Evolutionary conservation across 371 early-diverging fungal species (phyloP).

Genomic region (Cladochytrium tenue): DNA sequence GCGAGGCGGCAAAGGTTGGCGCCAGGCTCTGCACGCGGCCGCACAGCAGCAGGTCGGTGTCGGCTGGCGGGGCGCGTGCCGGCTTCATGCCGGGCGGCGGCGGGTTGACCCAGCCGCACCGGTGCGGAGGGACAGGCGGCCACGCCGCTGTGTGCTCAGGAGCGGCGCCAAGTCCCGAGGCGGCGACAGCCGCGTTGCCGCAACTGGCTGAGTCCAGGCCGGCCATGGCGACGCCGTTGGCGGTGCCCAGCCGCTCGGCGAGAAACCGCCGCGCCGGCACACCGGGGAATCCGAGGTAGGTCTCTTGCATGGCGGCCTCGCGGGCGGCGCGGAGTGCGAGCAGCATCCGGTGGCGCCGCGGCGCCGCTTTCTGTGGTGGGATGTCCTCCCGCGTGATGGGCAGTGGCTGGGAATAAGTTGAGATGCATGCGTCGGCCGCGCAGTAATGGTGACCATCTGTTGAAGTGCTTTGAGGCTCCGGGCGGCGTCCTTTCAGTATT

Average conservation of each 20-base stretch:
- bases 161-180: neutral
- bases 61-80: neutral
- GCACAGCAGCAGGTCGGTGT: constrained; percentile 13
- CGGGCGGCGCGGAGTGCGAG: constrained; percentile 10
- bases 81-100: neutral
- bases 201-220: too few species aligned
- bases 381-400: constrained; percentile 25
- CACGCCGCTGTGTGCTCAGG: neutral
- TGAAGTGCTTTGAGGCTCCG: neutral
- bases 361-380: constrained; percentile 15
- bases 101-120: neutral
- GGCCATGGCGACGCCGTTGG: neutral
- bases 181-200: too few species aligned
- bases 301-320: constrained; percentile 16
- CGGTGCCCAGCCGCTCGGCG: neutral
- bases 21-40: constrained; percentile 17
- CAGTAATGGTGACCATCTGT: neutral
- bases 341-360: constrained; percentile 13
- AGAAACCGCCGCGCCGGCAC: constrained; percentile 16
- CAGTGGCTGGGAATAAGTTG: constrained; percentile 19
- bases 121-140: neutral
- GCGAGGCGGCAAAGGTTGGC: constrained; percentile 16
- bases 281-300: constrained; percentile 20
- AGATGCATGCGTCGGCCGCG: constrained; percentile 17
- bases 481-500: constrained; percentile 11